Conservation (phyloP, 2,329 filamentous ascomycete species). For the Trichoderma aggressivum region DNA sequence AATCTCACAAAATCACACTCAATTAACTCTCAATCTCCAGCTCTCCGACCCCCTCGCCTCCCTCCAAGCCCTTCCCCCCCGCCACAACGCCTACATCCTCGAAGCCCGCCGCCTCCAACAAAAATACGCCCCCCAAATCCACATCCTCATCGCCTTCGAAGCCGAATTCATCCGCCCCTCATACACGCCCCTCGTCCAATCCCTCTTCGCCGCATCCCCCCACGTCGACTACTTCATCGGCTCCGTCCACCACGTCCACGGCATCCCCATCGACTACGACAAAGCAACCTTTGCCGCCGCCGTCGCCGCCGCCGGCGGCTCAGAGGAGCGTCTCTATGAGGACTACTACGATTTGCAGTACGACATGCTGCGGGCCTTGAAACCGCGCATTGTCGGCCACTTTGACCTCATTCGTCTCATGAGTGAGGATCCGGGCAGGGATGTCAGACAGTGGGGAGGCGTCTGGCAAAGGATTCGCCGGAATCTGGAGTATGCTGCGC, state of each 20-base stretch:
- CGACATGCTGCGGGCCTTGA: slow-evolving; percentile 70
- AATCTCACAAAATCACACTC: slow-evolving; percentile 1
- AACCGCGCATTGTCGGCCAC: slow-evolving; percentile 81
- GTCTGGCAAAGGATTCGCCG: slow-evolving; percentile 74
- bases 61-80: slow-evolving; percentile 47
- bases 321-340: slow-evolving; percentile 71
- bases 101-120: slow-evolving; percentile 72
- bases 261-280: slow-evolving; percentile 87
- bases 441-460: slow-evolving; percentile 53
- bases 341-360: slow-evolving; percentile 87
- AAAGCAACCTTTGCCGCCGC: slow-evolving; percentile 56
- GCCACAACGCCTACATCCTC: slow-evolving; percentile 68
- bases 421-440: slow-evolving; percentile 63
- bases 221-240: slow-evolving; percentile 87
- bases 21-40: slow-evolving; percentile 28
- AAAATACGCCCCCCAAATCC: slow-evolving; percentile 67
- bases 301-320: slow-evolving; percentile 38
- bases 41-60: slow-evolving; percentile 41
- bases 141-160: slow-evolving; percentile 86
- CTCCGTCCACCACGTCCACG: slow-evolving; percentile 84
- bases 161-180: slow-evolving; percentile 82
- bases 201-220: slow-evolving; percentile 62
- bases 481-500: slow-evolving; percentile 68
- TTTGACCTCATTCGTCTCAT: slow-evolving; percentile 88
- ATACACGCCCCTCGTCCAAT: slow-evolving; percentile 55